Evolutionary conservation across 768 basidiomycete genomes (phyloP), one percentile per base, ranked within the genome.

Genomic region (Macrolepiota fuliginosa): DNA sequence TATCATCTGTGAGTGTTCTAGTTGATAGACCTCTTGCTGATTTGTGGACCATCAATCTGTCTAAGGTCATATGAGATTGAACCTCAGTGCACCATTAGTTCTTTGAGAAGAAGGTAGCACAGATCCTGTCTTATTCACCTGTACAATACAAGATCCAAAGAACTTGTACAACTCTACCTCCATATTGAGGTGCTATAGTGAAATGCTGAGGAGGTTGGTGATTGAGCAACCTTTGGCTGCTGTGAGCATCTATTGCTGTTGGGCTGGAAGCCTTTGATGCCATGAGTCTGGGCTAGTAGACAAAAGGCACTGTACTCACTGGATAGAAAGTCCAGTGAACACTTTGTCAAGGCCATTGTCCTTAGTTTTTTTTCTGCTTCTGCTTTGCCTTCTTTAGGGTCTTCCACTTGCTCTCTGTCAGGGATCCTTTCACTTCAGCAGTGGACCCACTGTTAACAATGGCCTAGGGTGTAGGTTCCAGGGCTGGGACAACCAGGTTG

Each of bases 101-200:
- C 83, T 70, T 55, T 74, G 68, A 59, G 73, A 70, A 0, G 71
- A 57, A 2, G 80, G 61, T 0, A 78, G 65, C 29, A 7, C 29
- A 4, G 71, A 68, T 1, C 73, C 63, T 0, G 76, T 65, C 19
- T 83, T 84, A 29, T 79, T 81, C 1, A 88, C 85, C n/a, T 80
- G 78, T 9, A 98, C 83, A 61, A 97, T 94, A 68, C 89, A 91
- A 19, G 92, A 83, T 1, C 96, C 96, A 70, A 99, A 99, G 81
- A 98, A 96, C 64, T 87, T 89, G 58, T 90, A 87, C 75, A 98
- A 84, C 70, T 99, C 97, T 0, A 89, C 89, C 62, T 96, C 94
- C 11, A 87, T 81, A 64, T 98, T 94, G 15, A 99, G 85, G 66
- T 93, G 82, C 42, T 88, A 77, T 1, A 89, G 78, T 0, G 92